Evolutionary conservation across 1,139 yeast species (phyloP).

Genomic region (Candida sojae): DNA sequence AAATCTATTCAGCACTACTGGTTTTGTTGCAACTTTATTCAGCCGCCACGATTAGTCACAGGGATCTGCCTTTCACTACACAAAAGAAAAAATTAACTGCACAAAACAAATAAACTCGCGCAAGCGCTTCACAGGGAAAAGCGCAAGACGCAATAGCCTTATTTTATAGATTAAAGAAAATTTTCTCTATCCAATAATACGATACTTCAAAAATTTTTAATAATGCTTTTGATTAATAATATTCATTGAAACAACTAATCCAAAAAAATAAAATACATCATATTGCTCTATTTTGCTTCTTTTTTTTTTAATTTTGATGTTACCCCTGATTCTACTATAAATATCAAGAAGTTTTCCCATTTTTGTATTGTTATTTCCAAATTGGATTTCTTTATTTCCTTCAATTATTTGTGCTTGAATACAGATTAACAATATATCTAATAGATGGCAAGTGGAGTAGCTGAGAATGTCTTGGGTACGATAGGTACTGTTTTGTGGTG

Average conservation of each 20-base stretch:
- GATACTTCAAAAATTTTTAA: too few species aligned
- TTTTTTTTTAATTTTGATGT: not conserved
- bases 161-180: not conserved
- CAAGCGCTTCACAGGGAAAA: not conserved
- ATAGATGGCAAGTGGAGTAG: slow-evolving; percentile 33
- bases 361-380: not conserved
- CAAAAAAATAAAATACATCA: not conserved
- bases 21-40: too few species aligned
- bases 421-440: not conserved
- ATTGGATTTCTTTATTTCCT: not conserved
- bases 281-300: not conserved
- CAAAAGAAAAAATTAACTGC: too few species aligned
- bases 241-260: too few species aligned
- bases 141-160: not conserved
- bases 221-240: too few species aligned
- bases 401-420: not conserved
- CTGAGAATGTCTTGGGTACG: slow-evolving; percentile 82
- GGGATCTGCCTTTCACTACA: too few species aligned
- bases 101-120: not conserved
- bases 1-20: too few species aligned
- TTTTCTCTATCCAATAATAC: too few species aligned
- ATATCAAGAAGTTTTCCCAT: not conserved
- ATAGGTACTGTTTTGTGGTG: slow-evolving; percentile 92
- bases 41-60: too few species aligned
- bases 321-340: not conserved